Evolutionary conservation across 2,329 filamentous ascomycete genomes (phyloP).

Genomic region (Colletotrichum camelliae): DNA sequence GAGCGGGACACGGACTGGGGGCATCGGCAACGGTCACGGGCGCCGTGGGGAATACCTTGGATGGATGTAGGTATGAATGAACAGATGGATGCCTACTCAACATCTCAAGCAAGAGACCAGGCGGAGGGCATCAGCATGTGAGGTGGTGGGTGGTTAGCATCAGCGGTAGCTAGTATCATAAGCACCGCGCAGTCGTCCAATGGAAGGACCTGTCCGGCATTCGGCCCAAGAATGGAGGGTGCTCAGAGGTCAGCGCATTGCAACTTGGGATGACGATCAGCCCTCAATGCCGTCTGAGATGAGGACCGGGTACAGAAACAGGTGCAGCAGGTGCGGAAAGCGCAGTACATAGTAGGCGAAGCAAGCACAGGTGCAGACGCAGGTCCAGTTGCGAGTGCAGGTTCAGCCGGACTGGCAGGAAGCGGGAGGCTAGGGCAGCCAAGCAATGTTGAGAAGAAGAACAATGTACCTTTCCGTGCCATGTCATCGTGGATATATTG

Average conservation of each 20-base stretch:
- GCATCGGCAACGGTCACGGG: background rate
- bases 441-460: background rate
- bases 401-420: background rate
- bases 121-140: background rate
- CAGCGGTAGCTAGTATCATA: background rate
- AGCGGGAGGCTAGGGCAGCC: background rate
- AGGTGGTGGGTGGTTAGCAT: background rate
- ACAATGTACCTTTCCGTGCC: slow-evolving; percentile 1
- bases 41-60: background rate
- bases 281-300: background rate
- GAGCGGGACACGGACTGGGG: background rate
- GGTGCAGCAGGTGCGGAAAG: background rate
- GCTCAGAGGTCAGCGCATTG: background rate
- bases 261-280: slow-evolving; percentile 1
- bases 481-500: background rate
- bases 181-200: background rate
- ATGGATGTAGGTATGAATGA: background rate
- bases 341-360: background rate
- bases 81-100: background rate
- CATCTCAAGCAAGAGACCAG: background rate
- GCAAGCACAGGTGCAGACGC: background rate
- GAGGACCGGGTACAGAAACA: slow-evolving; percentile 10
- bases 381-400: background rate
- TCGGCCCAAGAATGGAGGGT: background rate
- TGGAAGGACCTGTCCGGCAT: background rate